phyloP scores from a whole-genome alignment of 495 filamentous ascomycete genomes.

The Aspergillus baeticus region DNA sequence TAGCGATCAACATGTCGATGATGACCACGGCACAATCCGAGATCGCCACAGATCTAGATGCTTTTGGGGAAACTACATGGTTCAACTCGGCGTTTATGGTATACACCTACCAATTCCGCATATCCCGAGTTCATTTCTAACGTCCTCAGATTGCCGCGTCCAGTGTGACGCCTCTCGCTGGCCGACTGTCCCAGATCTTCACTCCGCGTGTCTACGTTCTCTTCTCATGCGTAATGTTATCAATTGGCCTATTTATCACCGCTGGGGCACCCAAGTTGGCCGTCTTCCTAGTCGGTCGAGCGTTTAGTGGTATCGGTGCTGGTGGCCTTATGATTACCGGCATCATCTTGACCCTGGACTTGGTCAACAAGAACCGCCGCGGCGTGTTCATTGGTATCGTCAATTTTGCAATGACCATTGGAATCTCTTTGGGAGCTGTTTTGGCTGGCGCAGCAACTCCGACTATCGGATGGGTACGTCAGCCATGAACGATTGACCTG shows the following conservation, averaged over 20 bases:
- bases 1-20: constrained; percentile 72
- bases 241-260: constrained; percentile 61
- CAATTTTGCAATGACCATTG: constrained; percentile 65
- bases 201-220: constrained; percentile 61
- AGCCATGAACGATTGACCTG: neutral
- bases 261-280: constrained; percentile 53
- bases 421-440: constrained; percentile 68
- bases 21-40: constrained; percentile 72
- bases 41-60: constrained; percentile 70
- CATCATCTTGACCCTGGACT: constrained; percentile 67
- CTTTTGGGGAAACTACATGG: constrained; percentile 70
- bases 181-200: constrained; percentile 67
- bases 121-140: neutral
- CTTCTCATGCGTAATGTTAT: constrained; percentile 52
- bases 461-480: constrained; percentile 65
- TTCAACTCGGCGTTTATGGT: constrained; percentile 70
- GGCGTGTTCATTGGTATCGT: constrained; percentile 70
- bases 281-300: constrained; percentile 65
- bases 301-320: constrained; percentile 61
- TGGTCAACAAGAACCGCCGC: constrained; percentile 59
- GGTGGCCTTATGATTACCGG: constrained; percentile 65
- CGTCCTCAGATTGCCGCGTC: constrained; percentile 61
- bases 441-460: constrained; percentile 63
- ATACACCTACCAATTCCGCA: constrained; percentile 1
- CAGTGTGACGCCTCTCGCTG: constrained; percentile 61